Evolutionary conservation across 345 rosid genomes (phyloP).

Genomic region (Anastatica hierochuntica): DNA sequence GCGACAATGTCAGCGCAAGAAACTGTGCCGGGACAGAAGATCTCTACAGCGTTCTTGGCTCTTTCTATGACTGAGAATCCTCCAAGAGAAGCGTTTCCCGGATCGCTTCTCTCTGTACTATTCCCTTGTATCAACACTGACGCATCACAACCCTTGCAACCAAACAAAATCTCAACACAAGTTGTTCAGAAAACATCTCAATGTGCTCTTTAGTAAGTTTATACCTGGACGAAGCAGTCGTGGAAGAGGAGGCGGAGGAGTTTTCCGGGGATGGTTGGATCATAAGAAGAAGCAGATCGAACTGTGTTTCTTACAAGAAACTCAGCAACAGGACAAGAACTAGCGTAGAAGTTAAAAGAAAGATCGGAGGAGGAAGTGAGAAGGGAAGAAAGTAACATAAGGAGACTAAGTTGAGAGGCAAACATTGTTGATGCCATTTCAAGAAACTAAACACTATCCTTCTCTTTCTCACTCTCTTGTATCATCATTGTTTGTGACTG

Average conservation of each 20-base stretch:
- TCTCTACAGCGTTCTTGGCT: constrained; percentile 51
- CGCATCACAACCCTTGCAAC: constrained; percentile 71
- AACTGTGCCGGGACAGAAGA: constrained; percentile 54
- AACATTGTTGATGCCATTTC: no score
- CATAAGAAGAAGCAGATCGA: constrained; percentile 51
- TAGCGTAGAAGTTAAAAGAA: constrained; percentile 57
- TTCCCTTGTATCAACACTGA: constrained; percentile 74
- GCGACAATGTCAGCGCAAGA: constrained; percentile 70
- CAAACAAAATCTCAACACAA: not conserved
- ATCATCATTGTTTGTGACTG: no score
- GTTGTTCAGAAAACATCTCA: no score
- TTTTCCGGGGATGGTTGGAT: constrained; percentile 74
- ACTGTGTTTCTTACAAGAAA: constrained; percentile 52
- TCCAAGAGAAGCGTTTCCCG: constrained; percentile 65
- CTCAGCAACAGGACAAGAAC: constrained; percentile 69
- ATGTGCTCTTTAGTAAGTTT: not conserved
- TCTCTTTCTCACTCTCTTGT: no score
- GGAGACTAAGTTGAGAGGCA: no score
- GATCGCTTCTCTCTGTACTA: constrained; percentile 66
- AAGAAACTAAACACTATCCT: no score
- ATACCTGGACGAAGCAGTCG: constrained; percentile 89
- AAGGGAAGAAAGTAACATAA: no score
- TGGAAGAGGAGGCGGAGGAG: constrained; percentile 82
- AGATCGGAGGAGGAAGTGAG: constrained; percentile 27
- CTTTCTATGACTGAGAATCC: constrained; percentile 61